Conservation (phyloP, 257 asterid genomes). For the Solanum pennellii region DNA sequence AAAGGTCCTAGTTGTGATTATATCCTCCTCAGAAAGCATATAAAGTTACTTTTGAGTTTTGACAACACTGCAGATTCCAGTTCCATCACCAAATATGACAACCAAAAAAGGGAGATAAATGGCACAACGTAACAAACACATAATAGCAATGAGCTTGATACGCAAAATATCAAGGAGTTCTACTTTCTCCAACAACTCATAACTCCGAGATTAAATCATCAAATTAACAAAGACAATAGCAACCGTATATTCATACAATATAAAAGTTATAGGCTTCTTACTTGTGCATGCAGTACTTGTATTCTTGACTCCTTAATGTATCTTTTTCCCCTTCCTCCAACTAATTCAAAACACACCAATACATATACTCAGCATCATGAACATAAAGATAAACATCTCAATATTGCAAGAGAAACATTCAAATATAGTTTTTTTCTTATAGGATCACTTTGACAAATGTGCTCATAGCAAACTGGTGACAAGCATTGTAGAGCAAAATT, state of each 20-base stretch:
- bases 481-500: slow-evolving; percentile 78
- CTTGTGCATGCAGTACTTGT: slow-evolving; percentile 95
- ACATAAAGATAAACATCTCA: not conserved
- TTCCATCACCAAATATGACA: not conserved
- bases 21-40: not conserved
- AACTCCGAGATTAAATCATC: not conserved
- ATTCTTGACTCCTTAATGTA: slow-evolving; percentile 60
- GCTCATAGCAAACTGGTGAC: slow-evolving; percentile 72
- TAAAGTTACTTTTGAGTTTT: not conserved
- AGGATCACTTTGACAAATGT: slow-evolving; percentile 83
- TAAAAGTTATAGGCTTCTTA: slow-evolving; percentile 5
- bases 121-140: not conserved
- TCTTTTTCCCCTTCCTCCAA: slow-evolving; percentile 97
- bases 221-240: not conserved
- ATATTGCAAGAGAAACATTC: not conserved
- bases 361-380: not conserved
- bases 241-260: not conserved
- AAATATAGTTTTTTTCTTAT: slow-evolving; percentile 21
- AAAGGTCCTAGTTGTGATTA: not conserved
- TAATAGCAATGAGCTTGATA: not conserved
- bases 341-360: slow-evolving; percentile 22
- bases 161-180: not conserved
- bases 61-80: not conserved
- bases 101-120: not conserved
- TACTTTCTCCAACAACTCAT: not conserved